Evolutionary conservation across 345 rosid genomes (phyloP).

Genomic region (Lepidium aucheri): DNA sequence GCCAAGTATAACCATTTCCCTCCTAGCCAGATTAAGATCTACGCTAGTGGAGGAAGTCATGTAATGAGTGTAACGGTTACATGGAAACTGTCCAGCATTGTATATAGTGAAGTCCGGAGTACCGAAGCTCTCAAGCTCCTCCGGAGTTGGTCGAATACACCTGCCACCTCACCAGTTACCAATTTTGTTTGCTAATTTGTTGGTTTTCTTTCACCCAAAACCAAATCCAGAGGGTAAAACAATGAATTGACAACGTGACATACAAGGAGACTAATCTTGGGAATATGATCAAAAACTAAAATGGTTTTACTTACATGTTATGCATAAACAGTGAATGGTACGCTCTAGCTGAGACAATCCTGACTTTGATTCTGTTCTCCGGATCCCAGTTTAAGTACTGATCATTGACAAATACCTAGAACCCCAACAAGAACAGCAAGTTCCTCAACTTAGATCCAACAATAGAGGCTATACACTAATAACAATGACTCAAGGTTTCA

Average conservation of each 20-base stretch:
- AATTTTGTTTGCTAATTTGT: conserved; percentile 44
- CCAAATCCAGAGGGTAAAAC: background rate
- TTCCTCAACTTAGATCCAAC: background rate
- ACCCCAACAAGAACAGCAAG: background rate
- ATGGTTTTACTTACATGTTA: conserved; percentile 72
- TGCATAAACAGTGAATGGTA: conserved; percentile 98
- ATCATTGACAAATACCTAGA: conserved; percentile 86
- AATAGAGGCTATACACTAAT: background rate
- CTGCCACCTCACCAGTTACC: conserved; percentile 80
- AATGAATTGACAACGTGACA: background rate
- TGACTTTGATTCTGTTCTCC: conserved; percentile 81
- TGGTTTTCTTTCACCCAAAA: conserved; percentile 15
- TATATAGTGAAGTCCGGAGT: conserved; percentile 98
- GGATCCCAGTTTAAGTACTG: conserved; percentile 96
- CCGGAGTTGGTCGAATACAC: conserved; percentile 96
- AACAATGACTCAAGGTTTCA: background rate
- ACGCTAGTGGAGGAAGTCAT: conserved; percentile 99
- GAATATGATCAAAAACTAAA: background rate
- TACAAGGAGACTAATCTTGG: conserved; percentile 36
- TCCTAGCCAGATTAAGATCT: conserved; percentile 82
- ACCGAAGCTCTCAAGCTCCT: conserved; percentile 96
- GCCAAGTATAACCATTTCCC: conserved; percentile 98
- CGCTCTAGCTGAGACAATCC: conserved; percentile 97
- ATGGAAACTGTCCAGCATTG: conserved; percentile 99
- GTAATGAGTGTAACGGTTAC: conserved; percentile 97